Evolutionary conservation across 2,329 filamentous ascomycete genomes (phyloP), one percentile per base, ranked within the genome.

Genomic region (Didymella arachidicola): DNA sequence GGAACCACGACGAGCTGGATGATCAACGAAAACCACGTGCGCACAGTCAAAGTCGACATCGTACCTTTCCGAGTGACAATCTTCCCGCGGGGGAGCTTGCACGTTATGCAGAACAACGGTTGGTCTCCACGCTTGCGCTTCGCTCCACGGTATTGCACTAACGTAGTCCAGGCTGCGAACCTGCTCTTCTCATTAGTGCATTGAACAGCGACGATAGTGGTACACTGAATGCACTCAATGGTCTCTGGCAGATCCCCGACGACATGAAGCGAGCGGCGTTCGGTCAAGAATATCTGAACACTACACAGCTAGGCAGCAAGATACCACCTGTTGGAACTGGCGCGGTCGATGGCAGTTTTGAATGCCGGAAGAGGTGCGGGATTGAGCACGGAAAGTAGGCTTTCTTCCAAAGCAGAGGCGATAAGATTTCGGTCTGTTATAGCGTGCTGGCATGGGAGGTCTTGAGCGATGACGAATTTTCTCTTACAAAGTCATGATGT

Each of bases 1-100:
- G 82, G 82, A n/a, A 81, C 78, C 38, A 83, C 80, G 6, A 79
- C 79, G 41, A 84, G 81, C 10, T 84, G 77, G 67, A 84, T 84
- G 81, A 77, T 80, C 42, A 75, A 79, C 52, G 82, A 84, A 69
- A 84, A 84, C 57, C 82, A 81, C 2, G 81, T 80, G 0, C 71
- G 72, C 8, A 72, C 78, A 1, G 74, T 84, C 4, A 75, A 64
- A 30, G 74, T 78, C 16, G 76, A 72, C 1, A 71, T 84, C 36
- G 75, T 70, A 3, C 75, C 80, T 1, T 79, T 79, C 18, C 76
- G 79, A 59, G 80, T 82, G 73, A 84, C 82, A 0, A 77, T 84
- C 19, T 85, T 84, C 61, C 83, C 82, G 0, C 69, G 69, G 14
- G 82, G 74, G 1, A 79, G 77, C 59, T 62, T 84, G 45, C 82